A percentile compares a stretch with the other conserved stretches of the same genome.
Evolutionary conservation across 441 rosid species (phyloP).

Genomic region (Kokia cookei): DNA sequence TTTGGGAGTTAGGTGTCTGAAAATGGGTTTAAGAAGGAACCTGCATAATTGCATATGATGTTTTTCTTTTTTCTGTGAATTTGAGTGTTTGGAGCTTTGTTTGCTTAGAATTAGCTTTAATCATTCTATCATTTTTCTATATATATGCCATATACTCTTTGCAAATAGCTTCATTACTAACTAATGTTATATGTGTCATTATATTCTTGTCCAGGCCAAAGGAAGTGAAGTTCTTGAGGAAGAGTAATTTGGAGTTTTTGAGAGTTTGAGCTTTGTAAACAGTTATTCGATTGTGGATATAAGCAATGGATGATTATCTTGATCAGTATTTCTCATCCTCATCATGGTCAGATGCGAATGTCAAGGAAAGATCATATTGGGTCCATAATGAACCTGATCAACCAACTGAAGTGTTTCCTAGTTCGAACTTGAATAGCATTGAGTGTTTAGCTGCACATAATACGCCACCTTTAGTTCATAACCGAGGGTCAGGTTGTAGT

Average conservation of each 20-base stretch:
- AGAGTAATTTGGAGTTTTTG: not conserved
- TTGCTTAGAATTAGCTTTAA: not conserved
- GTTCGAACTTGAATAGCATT: constrained; percentile 11
- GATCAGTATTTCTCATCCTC: constrained; percentile 29
- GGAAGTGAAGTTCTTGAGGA: not conserved
- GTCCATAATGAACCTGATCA: constrained; percentile 19
- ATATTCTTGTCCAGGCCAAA: not conserved
- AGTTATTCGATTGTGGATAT: not conserved
- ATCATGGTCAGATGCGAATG: constrained; percentile 23
- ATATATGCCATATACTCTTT: not conserved
- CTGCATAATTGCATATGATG: not conserved
- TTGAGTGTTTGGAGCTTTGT: not conserved
- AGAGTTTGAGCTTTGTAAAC: not conserved
- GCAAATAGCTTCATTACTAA: not conserved
- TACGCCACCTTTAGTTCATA: constrained; percentile 16
- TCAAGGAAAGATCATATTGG: constrained; percentile 28
- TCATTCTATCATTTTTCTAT: not conserved
- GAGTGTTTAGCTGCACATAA: constrained; percentile 20
- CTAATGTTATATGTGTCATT: not conserved
- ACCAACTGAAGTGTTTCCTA: constrained; percentile 10
- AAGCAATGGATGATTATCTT: constrained; percentile 37
- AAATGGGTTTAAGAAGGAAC: not conserved
- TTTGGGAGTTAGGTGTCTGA: not conserved
- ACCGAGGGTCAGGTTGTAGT: constrained; percentile 16
- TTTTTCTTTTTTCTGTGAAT: not conserved